Base-by-base conservation (phyloP, 2,329 filamentous ascomycete genomes). In the Colletotrichum brevisporum region DNA sequence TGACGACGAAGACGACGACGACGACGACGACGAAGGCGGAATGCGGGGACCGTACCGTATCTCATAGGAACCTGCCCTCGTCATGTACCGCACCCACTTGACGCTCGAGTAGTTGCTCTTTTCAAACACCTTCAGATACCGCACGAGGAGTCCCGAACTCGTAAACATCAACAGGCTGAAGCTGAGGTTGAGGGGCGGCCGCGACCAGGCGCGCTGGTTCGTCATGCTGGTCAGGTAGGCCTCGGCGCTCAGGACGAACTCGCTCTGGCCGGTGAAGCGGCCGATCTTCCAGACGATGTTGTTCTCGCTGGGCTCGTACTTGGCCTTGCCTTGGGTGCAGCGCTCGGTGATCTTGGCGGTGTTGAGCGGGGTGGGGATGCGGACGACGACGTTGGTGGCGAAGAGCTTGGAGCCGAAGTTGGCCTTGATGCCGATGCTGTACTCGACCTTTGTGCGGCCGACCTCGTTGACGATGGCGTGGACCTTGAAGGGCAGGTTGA, bases 31-130 rank as follows among this genome's bases (percentile, higher is more conserved):
- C 21, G 21, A 24, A 24, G 21, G 2, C 21, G 18, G 15, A 9
- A 21, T 10, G 31, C 9, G 13, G 21, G 26, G 10, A 24, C 13
- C 82, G 75, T 73, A 97, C 91, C 94, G 88, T 79, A 99, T 97
- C 83, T 99, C 96, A 81, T 99, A 99, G 81, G 94, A 98, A 31
- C 96, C 96, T 16, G 95, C 96, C 73, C 95, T 90, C 18, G 96
- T 99, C 96, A 99, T 98, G 82, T 99, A 99, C 75, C 96, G 87
- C 75, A 99, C 96, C 96, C 96, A 99, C 82, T 99, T 99, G 56
- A 99, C 96, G 78, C 94, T 97, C 71, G 93, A 97, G 80, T 99
- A 99, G 81, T 98, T 98, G 81, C 90, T 96, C 90, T 99, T 99
- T 84, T 99, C 96, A 83, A 99, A 99, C 2, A 99, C 96, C 83